These are phyloP conservation scores for Phytophthora constricta DNA, from an alignment of 352 stramenopile species.

Conservation along the genomic window DNA sequence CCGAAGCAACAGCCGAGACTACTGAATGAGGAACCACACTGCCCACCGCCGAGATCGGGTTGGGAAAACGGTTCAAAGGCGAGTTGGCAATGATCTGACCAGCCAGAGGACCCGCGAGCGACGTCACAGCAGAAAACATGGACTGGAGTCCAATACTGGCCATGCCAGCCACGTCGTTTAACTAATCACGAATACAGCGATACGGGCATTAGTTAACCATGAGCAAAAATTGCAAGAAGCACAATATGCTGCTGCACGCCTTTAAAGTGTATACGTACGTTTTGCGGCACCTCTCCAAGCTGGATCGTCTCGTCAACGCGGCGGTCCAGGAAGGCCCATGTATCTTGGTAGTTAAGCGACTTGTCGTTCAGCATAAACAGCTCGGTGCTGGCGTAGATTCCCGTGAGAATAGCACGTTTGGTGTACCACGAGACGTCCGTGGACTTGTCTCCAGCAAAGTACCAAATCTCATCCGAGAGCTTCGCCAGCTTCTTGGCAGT, in stretches of 20 bases:
- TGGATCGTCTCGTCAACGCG: constrained; percentile 84
- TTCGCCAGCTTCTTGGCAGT: constrained; percentile 77
- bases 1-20: constrained; percentile 47
- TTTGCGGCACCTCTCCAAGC: constrained; percentile 81
- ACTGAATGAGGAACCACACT: constrained; percentile 57
- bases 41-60: constrained; percentile 75
- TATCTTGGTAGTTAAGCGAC: constrained; percentile 76
- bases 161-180: constrained; percentile 80
- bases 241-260: too few relatives aligned
- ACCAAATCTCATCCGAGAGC: constrained; percentile 88
- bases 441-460: constrained; percentile 87
- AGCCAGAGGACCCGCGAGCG: constrained; percentile 74
- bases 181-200: constrained; percentile 33
- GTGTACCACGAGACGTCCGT: constrained; percentile 88
- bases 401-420: constrained; percentile 81
- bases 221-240: background rate
- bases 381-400: constrained; percentile 84
- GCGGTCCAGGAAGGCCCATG: constrained; percentile 85
- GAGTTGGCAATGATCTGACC: constrained; percentile 74
- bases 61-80: constrained; percentile 71
- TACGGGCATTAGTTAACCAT: constrained; percentile 3
- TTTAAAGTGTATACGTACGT: constrained; percentile 53
- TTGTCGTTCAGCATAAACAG: constrained; percentile 87
- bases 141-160: constrained; percentile 81
- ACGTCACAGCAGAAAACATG: constrained; percentile 75